These are phyloP conservation scores for Aspergillus cejpii DNA, from an alignment of 2,329 filamentous ascomycete species.

Conservation along the genomic window DNA sequence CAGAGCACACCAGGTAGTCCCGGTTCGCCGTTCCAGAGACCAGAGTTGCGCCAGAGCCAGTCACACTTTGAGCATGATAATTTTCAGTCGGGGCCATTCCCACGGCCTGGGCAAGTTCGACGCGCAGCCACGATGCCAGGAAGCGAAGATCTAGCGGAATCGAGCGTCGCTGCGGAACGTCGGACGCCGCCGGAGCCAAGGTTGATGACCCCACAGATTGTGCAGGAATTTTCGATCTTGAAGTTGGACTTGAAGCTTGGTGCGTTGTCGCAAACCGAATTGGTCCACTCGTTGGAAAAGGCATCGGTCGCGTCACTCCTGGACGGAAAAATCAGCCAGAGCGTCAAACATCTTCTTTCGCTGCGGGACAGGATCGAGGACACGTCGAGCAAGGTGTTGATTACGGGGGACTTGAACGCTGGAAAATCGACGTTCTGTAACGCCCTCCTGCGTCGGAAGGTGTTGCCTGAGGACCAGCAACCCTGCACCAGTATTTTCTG, in stretches of 20 bases:
- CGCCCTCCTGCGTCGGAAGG: constrained; percentile 83
- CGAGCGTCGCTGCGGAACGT: constrained; percentile 62
- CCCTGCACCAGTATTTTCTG: constrained; percentile 98
- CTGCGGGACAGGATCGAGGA: constrained; percentile 93
- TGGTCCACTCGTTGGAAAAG: constrained; percentile 93
- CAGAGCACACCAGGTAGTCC: constrained; percentile 18
- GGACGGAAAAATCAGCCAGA: constrained; percentile 90
- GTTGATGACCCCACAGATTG: constrained; percentile 83
- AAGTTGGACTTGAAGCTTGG: constrained; percentile 93
- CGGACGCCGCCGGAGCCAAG: constrained; percentile 63
- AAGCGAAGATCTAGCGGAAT: constrained; percentile 57
- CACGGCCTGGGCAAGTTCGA: constrained; percentile 50
- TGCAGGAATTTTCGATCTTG: constrained; percentile 89
- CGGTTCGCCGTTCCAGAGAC: constrained; percentile 28
- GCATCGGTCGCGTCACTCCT: constrained; percentile 80
- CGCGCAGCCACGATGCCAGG: constrained; percentile 68
- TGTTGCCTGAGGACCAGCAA: constrained; percentile 93
- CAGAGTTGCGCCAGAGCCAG: constrained; percentile 32
- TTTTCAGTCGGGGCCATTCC: constrained; percentile 24
- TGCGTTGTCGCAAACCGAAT: constrained; percentile 73
- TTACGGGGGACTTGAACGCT: constrained; percentile 93
- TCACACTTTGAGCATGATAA: constrained; percentile 28
- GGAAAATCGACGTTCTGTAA: constrained; percentile 99
- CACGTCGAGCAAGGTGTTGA: constrained; percentile 90
- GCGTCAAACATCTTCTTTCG: constrained; percentile 79